Evolutionary conservation across 2,329 filamentous ascomycete genomes (phyloP), one percentile per base, ranked within the genome.

Genomic region (Cordyceps cateniannulata): DNA sequence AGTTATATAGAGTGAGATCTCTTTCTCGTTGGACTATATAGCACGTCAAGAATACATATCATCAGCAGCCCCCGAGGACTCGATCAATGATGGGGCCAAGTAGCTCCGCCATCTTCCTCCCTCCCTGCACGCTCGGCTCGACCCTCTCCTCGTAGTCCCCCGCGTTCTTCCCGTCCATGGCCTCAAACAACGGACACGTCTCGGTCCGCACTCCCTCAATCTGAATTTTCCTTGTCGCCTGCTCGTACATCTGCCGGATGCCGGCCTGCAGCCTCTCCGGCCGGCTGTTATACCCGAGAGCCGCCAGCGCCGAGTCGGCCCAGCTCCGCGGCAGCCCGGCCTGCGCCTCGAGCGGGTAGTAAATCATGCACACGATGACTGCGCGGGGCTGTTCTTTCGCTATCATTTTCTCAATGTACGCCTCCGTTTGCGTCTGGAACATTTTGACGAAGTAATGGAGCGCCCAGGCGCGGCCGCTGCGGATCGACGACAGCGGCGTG

Each of bases 331-430:
- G 40, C 44, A 27, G 20, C 5, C 48, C 59, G 5, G 12, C 29
- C 20, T 29, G 59, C 8, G 49, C 29, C 42, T 60, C 59, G 10
- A 60, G 50, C 20, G 59, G 59, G 45, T 48, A 55, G 44, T 60
- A 60, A 27, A 60, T 49, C 59, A 55, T 60, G 51, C 59, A 60
- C 1, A 48, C 59, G 18, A 60, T 55, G 42, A 60, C 59, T 3
- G 29, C 50, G 10, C 59, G 59, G 20, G 59, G 59, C 20, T 24
- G 55, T 4, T 10, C 14, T 5, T 42, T 42, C 1, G 50, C 40
- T 1, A 60, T 50, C 8, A 60, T 3, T 16, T 55, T 55, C 14
- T 22, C 22, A 14, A 60, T 14, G 24, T 60, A 60, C 14, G 8
- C 42, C 29, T 60, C 42, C 29, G 42, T 42, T 3, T 42, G 38